Conservation (phyloP, 2,329 filamentous ascomycete genomes). For the Penicillium sp. region DNA sequence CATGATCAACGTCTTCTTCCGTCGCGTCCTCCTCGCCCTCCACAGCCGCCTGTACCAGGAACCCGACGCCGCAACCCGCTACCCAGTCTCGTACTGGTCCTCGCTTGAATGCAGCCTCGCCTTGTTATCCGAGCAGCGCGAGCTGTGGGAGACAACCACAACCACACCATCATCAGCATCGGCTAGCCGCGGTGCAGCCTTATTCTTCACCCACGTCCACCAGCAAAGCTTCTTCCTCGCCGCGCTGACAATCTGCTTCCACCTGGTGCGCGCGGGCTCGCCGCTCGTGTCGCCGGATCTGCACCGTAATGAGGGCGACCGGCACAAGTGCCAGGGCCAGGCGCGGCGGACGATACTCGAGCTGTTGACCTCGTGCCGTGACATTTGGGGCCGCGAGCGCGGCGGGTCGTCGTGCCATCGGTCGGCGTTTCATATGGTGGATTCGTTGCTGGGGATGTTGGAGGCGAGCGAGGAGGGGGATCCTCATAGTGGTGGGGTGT, state of each 20-base stretch:
- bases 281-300: neutral
- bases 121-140: neutral
- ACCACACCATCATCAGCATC: neutral
- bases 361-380: neutral
- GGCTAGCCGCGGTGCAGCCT: neutral
- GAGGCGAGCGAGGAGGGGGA: neutral
- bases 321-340: neutral
- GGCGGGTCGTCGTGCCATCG: neutral
- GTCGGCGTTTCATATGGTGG: neutral
- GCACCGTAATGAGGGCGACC: too few relatives aligned
- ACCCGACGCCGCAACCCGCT: neutral
- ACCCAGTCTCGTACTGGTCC: constrained; percentile 6
- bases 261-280: neutral
- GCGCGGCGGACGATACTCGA: neutral
- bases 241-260: neutral
- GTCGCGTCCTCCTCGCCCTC: constrained; percentile 2
- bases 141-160: neutral
- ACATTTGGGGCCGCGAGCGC: neutral
- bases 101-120: constrained; percentile 4
- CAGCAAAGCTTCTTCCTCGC: constrained; percentile 3
- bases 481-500: too few relatives aligned
- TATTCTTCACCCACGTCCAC: neutral
- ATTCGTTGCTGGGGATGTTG: neutral
- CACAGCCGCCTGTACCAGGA: neutral
- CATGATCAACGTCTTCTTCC: constrained; percentile 3